phyloP scores from a whole-genome alignment of 352 stramenopile genomes.

The Phytophthora citricola region DNA sequence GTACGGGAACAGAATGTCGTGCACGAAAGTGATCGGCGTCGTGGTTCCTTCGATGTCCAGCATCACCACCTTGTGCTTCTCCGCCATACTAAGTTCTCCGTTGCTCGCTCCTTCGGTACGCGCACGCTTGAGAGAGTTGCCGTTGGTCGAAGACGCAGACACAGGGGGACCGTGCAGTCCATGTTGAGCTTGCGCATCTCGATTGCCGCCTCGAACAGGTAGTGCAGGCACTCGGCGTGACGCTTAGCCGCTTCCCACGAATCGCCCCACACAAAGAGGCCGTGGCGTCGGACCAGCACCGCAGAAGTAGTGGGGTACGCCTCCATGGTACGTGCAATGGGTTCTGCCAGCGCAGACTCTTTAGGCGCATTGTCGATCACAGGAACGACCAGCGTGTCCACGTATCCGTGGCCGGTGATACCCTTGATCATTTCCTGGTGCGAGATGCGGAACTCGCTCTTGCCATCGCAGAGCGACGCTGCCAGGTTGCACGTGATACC shows the following conservation, averaged over 20 bases:
- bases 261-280: slow-evolving; percentile 97
- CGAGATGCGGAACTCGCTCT: slow-evolving; percentile 90
- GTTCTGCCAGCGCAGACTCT: slow-evolving; percentile 92
- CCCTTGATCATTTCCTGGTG: slow-evolving; percentile 99
- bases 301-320: slow-evolving; percentile 90
- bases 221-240: slow-evolving; percentile 97
- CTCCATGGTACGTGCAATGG: slow-evolving; percentile 84
- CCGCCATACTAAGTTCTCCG: slow-evolving; percentile 50
- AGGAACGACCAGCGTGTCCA: slow-evolving; percentile 93
- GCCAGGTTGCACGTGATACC: slow-evolving; percentile 89
- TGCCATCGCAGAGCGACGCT: slow-evolving; percentile 88
- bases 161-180: slow-evolving; percentile 61
- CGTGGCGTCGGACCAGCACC: slow-evolving; percentile 95
- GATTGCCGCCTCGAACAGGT: slow-evolving; percentile 93
- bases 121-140: slow-evolving; percentile 50
- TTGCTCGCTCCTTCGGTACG: slow-evolving; percentile 30
- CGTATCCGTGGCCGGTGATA: slow-evolving; percentile 91
- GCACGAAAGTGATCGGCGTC: slow-evolving; percentile 96
- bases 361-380: slow-evolving; percentile 97
- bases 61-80: slow-evolving; percentile 92
- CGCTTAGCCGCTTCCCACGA: slow-evolving; percentile 97
- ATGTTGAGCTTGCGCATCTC: slow-evolving; percentile 91
- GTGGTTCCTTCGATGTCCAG: slow-evolving; percentile 97
- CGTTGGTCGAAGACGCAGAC: slow-evolving; percentile 50
- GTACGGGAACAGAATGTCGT: slow-evolving; percentile 95